Conservation (phyloP, 495 filamentous ascomycete genomes). For the Parmelia sp. region DNA sequence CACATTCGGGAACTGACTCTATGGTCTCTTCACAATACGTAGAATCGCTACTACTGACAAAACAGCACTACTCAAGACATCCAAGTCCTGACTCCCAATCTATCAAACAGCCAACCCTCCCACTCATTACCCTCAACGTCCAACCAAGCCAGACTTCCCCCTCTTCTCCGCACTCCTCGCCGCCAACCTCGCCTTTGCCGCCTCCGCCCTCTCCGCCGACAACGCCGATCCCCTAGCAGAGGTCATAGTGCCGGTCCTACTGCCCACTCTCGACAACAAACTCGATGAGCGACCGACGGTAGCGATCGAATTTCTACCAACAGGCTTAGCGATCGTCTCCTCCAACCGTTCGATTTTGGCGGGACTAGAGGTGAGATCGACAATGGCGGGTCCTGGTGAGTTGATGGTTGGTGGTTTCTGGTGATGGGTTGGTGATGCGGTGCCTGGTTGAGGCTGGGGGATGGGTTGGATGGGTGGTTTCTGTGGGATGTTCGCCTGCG, state of each 20-base stretch:
- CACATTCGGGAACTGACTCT: background rate
- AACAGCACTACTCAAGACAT: background rate
- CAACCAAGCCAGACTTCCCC: no score
- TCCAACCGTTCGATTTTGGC: constrained; percentile 6
- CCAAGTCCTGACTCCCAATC: background rate
- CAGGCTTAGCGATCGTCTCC: background rate
- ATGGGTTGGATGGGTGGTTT: background rate
- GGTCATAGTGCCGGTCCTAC: constrained; percentile 27
- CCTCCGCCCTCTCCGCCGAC: constrained; percentile 53
- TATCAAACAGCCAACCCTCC: no score
- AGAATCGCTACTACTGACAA: background rate
- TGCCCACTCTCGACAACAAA: constrained; percentile 27
- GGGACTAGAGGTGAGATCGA: constrained; percentile 9
- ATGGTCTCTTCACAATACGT: background rate
- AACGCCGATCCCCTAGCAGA: constrained; percentile 35
- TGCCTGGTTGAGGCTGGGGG: background rate
- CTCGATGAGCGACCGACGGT: constrained; percentile 17
- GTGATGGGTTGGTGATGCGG: background rate
- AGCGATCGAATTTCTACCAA: background rate
- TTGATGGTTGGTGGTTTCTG: background rate
- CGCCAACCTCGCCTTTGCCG: constrained; percentile 58
- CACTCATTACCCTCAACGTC: no score
- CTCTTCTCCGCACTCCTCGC: constrained; percentile 43
- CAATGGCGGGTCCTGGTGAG: constrained; percentile 8
- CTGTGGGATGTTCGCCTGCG: background rate